A percentile compares a stretch with the other conserved stretches of the same genome.
phyloP scores from a whole-genome alignment of 2,329 filamentous ascomycete genomes.

The Aspergillus alliaceus region DNA sequence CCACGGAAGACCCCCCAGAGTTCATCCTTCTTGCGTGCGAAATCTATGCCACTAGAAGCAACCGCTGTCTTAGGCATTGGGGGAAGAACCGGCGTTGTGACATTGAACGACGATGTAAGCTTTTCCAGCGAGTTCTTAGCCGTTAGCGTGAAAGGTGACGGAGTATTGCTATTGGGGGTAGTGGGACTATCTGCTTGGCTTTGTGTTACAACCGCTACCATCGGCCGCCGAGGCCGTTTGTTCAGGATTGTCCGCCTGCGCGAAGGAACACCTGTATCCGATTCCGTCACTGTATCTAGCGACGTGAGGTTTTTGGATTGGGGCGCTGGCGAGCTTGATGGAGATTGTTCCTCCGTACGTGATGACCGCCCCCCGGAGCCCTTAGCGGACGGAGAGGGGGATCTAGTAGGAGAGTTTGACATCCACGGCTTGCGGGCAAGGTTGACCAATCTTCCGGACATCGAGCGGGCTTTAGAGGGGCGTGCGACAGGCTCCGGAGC shows the following conservation, averaged over 20 bases:
- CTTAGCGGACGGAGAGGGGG: slow-evolving; percentile 46
- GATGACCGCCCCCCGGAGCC: slow-evolving; percentile 24
- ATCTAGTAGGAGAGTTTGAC: slow-evolving; percentile 43
- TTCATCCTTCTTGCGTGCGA: slow-evolving; percentile 64
- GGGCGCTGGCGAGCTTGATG: slow-evolving; percentile 17
- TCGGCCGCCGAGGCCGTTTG: slow-evolving; percentile 41
- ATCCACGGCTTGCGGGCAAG: slow-evolving; percentile 55
- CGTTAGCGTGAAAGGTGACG: slow-evolving; percentile 42
- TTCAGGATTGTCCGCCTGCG: slow-evolving; percentile 34
- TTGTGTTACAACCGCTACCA: slow-evolving; percentile 40
- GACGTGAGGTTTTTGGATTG: slow-evolving; percentile 18
- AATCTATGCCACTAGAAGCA: slow-evolving; percentile 35
- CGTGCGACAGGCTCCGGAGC: slow-evolving; percentile 32
- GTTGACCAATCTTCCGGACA: slow-evolving; percentile 52
- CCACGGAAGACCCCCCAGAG: slow-evolving; percentile 67
- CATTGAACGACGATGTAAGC: slow-evolving; percentile 41
- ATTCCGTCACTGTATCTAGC: slow-evolving; percentile 18
- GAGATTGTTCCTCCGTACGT: slow-evolving; percentile 30
- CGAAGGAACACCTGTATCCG: slow-evolving; percentile 19
- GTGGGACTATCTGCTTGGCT: slow-evolving; percentile 33
- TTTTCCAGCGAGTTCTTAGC: slow-evolving; percentile 49
- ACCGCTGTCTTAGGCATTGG: slow-evolving; percentile 48
- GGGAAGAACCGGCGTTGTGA: slow-evolving; percentile 49
- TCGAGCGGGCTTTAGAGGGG: slow-evolving; percentile 45
- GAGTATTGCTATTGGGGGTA: slow-evolving; percentile 38